Conservation (phyloP, 83 land plant species). For the Isoetes engelmannii region DNA sequence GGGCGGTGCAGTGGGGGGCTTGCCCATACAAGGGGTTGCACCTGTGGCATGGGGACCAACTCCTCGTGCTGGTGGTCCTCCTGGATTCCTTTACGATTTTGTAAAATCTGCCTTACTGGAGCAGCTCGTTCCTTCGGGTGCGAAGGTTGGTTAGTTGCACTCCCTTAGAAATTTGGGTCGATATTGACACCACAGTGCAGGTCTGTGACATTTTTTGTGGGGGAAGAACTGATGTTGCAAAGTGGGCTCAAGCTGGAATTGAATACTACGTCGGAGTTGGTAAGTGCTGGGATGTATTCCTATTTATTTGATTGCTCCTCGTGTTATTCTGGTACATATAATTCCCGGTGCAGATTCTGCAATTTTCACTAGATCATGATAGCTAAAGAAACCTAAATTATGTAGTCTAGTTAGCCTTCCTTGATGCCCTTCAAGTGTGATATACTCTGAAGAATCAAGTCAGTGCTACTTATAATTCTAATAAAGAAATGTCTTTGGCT, state of each 20-base stretch:
- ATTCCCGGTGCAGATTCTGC: background rate
- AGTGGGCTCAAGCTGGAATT: conserved; percentile 83
- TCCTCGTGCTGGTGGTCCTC: conserved; percentile 21
- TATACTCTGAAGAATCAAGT: no score
- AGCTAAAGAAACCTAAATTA: background rate
- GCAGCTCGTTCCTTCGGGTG: conserved; percentile 36
- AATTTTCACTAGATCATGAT: background rate
- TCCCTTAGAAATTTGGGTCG: background rate
- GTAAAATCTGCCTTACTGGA: conserved; percentile 36
- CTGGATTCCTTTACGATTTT: conserved; percentile 27
- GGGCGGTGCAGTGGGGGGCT: no score
- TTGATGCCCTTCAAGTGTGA: no score
- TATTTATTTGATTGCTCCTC: background rate
- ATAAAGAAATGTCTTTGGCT: no score
- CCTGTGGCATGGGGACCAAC: conserved; percentile 19
- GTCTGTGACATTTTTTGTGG: conserved; percentile 95
- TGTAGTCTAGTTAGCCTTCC: background rate
- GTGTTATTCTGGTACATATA: background rate
- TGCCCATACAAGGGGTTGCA: background rate
- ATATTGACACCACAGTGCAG: conserved; percentile 20
- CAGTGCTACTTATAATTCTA: no score
- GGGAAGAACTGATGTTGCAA: conserved; percentile 52
- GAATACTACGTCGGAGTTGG: conserved; percentile 83
- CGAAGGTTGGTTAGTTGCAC: conserved; percentile 14
- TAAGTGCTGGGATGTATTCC: conserved; percentile 18